Percentiles rank a stretch among this genome's conserved stretches.
Conservation (phyloP, 495 filamentous ascomycete genomes). For the Patellaria atrata region DNA sequence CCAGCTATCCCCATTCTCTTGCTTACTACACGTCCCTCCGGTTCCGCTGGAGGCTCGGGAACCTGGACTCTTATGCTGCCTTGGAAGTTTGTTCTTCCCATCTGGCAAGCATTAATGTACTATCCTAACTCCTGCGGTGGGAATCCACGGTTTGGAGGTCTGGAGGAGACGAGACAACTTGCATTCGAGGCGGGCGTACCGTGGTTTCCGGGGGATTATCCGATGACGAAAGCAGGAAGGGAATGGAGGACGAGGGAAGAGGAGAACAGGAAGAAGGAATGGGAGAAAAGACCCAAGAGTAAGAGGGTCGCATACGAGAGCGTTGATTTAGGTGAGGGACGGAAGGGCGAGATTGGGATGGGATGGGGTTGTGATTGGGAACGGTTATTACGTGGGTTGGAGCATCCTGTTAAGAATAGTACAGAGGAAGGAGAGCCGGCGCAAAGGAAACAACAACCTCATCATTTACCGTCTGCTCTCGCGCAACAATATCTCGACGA, state of each 20-base stretch:
- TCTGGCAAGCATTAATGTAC: slow-evolving; percentile 82
- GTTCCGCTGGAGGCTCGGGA: slow-evolving; percentile 44
- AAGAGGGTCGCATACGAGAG: slow-evolving; percentile 64
- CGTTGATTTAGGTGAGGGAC: slow-evolving; percentile 56
- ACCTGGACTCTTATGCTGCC: slow-evolving; percentile 78
- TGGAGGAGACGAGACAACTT: slow-evolving; percentile 67
- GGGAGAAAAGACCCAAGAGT: slow-evolving; percentile 70
- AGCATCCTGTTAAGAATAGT: too few species aligned
- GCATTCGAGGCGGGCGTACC: slow-evolving; percentile 63
- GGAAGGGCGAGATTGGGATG: slow-evolving; percentile 69
- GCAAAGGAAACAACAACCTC: not conserved
- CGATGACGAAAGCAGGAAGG: slow-evolving; percentile 66
- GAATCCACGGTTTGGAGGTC: slow-evolving; percentile 67
- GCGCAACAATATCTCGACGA: slow-evolving; percentile 4
- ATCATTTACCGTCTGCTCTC: not conserved
- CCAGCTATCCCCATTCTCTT: slow-evolving; percentile 70
- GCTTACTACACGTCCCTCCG: slow-evolving; percentile 39
- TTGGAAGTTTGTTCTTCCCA: slow-evolving; percentile 75
- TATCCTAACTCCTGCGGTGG: slow-evolving; percentile 69
- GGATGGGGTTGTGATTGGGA: slow-evolving; percentile 89
- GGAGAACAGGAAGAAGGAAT: slow-evolving; percentile 43
- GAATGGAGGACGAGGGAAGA: slow-evolving; percentile 60
- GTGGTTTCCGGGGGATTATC: slow-evolving; percentile 84
- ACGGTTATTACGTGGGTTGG: slow-evolving; percentile 32
- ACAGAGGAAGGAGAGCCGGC: not conserved